phyloP scores from a whole-genome alignment of 208 protist species.

The Tritrichomonas foetus region DNA sequence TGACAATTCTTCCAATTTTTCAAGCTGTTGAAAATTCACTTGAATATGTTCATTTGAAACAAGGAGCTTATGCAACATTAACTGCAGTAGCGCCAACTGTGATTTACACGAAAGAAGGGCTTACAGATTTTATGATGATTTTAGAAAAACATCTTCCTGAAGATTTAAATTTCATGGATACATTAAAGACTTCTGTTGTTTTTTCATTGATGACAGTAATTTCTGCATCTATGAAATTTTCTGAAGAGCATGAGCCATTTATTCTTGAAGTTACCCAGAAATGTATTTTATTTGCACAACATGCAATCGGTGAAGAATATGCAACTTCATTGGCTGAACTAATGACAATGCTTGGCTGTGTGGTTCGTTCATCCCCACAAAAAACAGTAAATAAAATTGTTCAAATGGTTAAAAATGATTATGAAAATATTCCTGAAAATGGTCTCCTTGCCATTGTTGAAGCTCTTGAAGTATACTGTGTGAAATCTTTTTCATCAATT shows the following conservation, averaged over 20 bases:
- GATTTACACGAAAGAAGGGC: background rate
- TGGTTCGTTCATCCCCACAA: background rate
- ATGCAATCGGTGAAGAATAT: slow-evolving; percentile 12
- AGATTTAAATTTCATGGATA: slow-evolving; percentile 32
- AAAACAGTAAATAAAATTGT: background rate
- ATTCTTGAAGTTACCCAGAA: background rate
- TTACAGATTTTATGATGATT: background rate
- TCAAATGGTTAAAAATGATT: background rate
- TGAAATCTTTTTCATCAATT: background rate
- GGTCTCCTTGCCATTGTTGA: background rate
- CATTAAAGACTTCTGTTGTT: background rate
- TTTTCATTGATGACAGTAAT: background rate
- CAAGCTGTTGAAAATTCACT: background rate
- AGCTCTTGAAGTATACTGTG: background rate
- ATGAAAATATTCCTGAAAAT: background rate
- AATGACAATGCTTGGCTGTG: background rate
- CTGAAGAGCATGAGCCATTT: background rate
- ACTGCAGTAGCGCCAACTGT: background rate
- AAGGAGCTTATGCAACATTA: background rate
- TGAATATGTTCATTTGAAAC: background rate
- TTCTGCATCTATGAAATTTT: background rate
- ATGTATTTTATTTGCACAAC: background rate
- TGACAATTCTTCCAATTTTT: background rate
- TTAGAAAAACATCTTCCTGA: background rate
- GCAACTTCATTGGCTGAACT: background rate